A percentile compares a stretch with the other conserved stretches of the same genome.
These are phyloP conservation scores for Talaromyces marneffei DNA, from an alignment of 2,329 filamentous ascomycete species.

Conservation along the genomic window DNA sequence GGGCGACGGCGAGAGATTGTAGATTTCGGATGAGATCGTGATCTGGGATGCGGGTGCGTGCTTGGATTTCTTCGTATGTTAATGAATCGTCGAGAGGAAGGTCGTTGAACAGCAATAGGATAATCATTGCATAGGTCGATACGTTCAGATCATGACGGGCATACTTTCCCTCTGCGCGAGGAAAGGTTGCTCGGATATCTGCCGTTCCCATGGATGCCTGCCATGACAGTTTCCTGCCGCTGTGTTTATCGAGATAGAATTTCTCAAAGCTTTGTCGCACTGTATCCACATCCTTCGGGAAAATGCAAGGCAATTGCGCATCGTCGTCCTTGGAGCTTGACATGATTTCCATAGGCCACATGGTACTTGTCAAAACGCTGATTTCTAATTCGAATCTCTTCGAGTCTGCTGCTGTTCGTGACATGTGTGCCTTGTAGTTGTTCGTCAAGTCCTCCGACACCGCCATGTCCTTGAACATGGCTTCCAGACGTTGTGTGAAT, in stretches of 20 bases:
- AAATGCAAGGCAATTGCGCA: constrained; percentile 54
- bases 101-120: constrained; percentile 85
- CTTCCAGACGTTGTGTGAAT: constrained; percentile 87
- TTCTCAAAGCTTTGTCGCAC: constrained; percentile 80
- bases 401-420: constrained; percentile 51
- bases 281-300: constrained; percentile 65
- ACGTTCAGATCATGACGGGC: constrained; percentile 85
- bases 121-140: constrained; percentile 85
- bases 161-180: constrained; percentile 62
- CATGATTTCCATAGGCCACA: constrained; percentile 91
- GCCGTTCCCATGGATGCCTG: constrained; percentile 69
- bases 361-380: constrained; percentile 84
- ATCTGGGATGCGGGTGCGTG: constrained; percentile 69
- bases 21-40: constrained; percentile 70
- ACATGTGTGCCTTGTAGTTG: constrained; percentile 67
- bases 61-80: constrained; percentile 73
- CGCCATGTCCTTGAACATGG: constrained; percentile 96
- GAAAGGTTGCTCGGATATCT: constrained; percentile 78
- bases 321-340: constrained; percentile 50
- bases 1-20: constrained; percentile 73
- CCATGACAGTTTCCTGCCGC: constrained; percentile 85
- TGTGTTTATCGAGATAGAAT: constrained; percentile 83
- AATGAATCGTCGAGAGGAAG: constrained; percentile 48
- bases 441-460: constrained; percentile 76
- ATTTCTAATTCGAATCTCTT: constrained; percentile 73